These are phyloP conservation scores for Naganishia onofrii DNA, from an alignment of 768 basidiomycete genomes.

Conservation along the genomic window DNA sequence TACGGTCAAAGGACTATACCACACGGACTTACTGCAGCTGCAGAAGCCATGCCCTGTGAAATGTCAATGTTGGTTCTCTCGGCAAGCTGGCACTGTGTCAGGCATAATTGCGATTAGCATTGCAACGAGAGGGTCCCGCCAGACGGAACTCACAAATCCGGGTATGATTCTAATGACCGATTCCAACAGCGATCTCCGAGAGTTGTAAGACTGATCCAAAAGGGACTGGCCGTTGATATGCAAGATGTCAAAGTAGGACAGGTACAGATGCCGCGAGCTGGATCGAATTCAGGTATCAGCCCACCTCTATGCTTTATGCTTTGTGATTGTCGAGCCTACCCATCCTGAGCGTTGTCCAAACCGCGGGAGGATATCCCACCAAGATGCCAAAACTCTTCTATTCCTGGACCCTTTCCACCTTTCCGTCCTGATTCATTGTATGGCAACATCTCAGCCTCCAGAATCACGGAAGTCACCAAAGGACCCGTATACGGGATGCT, in stretches of 20 bases:
- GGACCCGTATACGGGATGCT: neutral
- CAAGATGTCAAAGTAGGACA: constrained; percentile 85
- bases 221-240: constrained; percentile 65
- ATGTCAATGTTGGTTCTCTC: constrained; percentile 59
- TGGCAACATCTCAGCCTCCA: constrained; percentile 89
- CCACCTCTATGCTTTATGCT: neutral
- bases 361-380: constrained; percentile 12
- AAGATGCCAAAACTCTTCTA: constrained; percentile 66
- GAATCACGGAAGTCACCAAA: constrained; percentile 49
- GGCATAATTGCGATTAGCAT: neutral
- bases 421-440: constrained; percentile 60
- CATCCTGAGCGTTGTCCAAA: neutral
- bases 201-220: constrained; percentile 60
- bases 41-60: constrained; percentile 33
- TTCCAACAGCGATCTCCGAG: constrained; percentile 66
- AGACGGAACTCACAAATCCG: constrained; percentile 57
- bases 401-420: constrained; percentile 50
- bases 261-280: constrained; percentile 60
- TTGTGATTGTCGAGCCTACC: neutral
- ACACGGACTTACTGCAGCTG: neutral
- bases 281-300: neutral
- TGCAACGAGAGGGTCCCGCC: neutral
- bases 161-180: constrained; percentile 58
- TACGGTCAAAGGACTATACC: neutral
- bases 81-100: constrained; percentile 55